Percentiles rank a stretch among this genome's conserved stretches.
phyloP scores from a whole-genome alignment of 805 yeast species.

The Ogataea thermomethanolica region DNA sequence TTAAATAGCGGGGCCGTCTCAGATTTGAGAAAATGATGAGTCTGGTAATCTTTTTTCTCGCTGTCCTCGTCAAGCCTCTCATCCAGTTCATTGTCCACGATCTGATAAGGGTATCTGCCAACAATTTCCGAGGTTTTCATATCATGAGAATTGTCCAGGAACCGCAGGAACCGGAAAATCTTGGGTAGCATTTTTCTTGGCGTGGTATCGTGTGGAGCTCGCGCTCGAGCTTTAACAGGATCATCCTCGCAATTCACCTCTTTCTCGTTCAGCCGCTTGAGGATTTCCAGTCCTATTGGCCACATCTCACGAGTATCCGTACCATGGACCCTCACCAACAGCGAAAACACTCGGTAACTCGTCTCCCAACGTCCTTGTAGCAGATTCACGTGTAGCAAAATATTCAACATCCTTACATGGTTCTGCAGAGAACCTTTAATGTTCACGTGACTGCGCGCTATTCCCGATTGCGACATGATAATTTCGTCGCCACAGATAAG shows the following conservation, averaged over 20 bases:
- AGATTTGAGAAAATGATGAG: conserved; percentile 5
- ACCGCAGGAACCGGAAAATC: conserved; percentile 18
- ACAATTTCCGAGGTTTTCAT: conserved; percentile 8
- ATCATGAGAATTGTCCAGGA: conserved; percentile 15
- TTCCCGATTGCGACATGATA: conserved; percentile 7
- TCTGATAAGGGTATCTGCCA: conserved; percentile 21
- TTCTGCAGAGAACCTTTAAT: conserved; percentile 14
- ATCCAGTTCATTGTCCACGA: conserved; percentile 15
- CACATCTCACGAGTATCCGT: conserved; percentile 57
- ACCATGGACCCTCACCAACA: conserved; percentile 44
- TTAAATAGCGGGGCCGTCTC: conserved; percentile 18
- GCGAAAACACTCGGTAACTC: conserved; percentile 51
- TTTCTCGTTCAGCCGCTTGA: conserved; percentile 30
- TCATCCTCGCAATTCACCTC: conserved; percentile 9
- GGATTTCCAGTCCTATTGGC: conserved; percentile 60
- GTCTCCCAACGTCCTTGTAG: conserved; percentile 48
- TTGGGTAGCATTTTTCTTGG: conserved; percentile 14
- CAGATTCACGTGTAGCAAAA: conserved; percentile 48
- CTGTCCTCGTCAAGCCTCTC: conserved; percentile 8
- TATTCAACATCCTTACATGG: conserved; percentile 32
- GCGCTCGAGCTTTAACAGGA: conserved; percentile 3
- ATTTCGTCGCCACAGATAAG: conserved; percentile 15
- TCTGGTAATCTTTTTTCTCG: conserved; percentile 11
- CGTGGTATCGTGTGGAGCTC: not conserved
- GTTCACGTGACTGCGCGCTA: conserved; percentile 16